phyloP scores from a whole-genome alignment of 2,329 filamentous ascomycete genomes.

The Bipolaris sorokiniana region DNA sequence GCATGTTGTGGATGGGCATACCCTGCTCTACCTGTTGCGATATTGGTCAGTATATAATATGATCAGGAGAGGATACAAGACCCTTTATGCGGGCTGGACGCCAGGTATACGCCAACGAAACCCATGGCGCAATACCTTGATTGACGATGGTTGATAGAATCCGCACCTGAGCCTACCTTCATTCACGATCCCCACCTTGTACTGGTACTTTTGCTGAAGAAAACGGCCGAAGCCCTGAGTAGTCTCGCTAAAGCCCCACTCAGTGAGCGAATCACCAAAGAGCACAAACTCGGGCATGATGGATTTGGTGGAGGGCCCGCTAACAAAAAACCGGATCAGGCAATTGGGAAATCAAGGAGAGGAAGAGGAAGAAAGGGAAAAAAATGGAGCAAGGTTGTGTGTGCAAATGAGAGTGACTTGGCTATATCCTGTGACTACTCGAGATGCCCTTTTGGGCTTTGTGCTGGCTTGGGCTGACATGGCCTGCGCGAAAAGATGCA shows the following conservation, averaged over 20 bases:
- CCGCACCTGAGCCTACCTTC: conserved; percentile 31
- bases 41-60: background rate
- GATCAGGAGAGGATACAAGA: background rate
- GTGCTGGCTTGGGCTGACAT: background rate
- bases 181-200: conserved; percentile 37
- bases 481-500: background rate
- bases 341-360: no score
- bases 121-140: conserved; percentile 22
- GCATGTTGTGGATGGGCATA: conserved; percentile 5
- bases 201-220: conserved; percentile 33
- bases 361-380: background rate
- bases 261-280: conserved; percentile 45
- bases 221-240: conserved; percentile 40
- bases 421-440: background rate
- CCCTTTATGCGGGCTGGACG: background rate
- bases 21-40: conserved; percentile 31
- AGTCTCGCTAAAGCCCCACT: conserved; percentile 39
- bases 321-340: background rate
- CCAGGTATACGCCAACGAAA: background rate
- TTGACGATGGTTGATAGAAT: conserved; percentile 24
- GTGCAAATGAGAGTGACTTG: background rate
- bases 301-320: background rate
- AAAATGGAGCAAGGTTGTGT: background rate
- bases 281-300: conserved; percentile 37
- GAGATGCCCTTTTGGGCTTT: background rate